Base-by-base conservation (phyloP, 768 basidiomycete species). In the Bullera alba region DNA sequence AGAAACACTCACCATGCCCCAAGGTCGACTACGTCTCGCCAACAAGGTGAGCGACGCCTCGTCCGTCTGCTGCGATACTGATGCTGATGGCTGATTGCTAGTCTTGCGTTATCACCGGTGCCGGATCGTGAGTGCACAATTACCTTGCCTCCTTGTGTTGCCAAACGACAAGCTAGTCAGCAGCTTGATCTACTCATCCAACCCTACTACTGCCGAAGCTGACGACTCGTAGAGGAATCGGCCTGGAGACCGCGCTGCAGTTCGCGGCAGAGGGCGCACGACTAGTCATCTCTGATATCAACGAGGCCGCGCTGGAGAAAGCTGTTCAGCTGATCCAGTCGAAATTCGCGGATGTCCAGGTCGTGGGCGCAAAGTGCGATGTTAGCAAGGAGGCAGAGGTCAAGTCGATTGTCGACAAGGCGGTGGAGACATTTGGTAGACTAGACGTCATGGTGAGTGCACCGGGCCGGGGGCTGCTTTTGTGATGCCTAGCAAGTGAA, bases 221-320 rank as follows among this genome's bases (percentile, higher is more conserved):
- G 50, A 43, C 16, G 7, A 15, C 32, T 8, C 23, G 19, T 72
- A 96, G 92, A 49, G 95, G 95, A 0, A 95, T 99, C 71, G 95
- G 95, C 23, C 80, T 97, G 42, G 91, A 99, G 75, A 86, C 91
- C 0, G 83, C 90, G n/a, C 78, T 96, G 53, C 79, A 96, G 39
- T 99, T 99, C 71, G 93, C 93, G 1, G 79, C 81, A 55, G 95
- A 99, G 72, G 92, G 93, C 22, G 90, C 90, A n/a, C 81, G 84
- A 62, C 82, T 97, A 53, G 69, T 96, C 37, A 80, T 92, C 37
- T 86, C 83, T 28, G 95, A 99, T 71, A 81, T 97, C 71, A 95
- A 91, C 72, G 58, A 82, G 21, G 74, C 78, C 19, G 85, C 82
- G 22, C 90, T 81, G 3, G 76, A 88, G 69, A 83, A 79, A 46